Evolutionary conservation across 805 yeast species (phyloP).

Genomic region (Danielia oregonensis): DNA sequence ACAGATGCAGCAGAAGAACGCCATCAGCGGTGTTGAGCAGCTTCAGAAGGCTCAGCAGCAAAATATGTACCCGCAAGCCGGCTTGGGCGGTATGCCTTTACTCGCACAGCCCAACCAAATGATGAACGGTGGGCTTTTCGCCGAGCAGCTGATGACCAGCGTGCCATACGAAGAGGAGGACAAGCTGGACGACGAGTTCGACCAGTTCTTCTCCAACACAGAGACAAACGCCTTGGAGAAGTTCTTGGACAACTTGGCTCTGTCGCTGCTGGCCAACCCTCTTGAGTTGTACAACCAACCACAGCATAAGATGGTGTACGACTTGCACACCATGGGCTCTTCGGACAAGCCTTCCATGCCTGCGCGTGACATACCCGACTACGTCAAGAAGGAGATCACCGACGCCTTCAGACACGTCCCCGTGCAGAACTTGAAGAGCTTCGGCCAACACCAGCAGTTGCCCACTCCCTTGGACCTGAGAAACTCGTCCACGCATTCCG

Average conservation of each 20-base stretch:
- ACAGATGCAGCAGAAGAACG: constrained; percentile 36
- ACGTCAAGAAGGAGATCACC: constrained; percentile 25
- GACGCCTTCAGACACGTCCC: constrained; percentile 32
- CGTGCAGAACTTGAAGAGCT: constrained; percentile 12
- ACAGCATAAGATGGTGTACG: constrained; percentile 15
- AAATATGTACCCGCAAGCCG: constrained; percentile 12
- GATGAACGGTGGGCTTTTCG: background rate
- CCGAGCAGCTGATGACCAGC: background rate
- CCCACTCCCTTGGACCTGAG: constrained; percentile 35
- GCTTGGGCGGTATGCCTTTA: background rate
- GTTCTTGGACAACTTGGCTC: constrained; percentile 39
- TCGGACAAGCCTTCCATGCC: constrained; percentile 1
- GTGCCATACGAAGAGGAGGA: constrained; percentile 3
- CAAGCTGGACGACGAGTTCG: constrained; percentile 10
- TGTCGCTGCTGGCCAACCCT: constrained; percentile 25
- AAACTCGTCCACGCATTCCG: constrained; percentile 9
- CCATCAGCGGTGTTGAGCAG: constrained; percentile 31
- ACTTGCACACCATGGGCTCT: constrained; percentile 28
- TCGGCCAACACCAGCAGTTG: constrained; percentile 16
- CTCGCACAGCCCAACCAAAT: constrained; percentile 1
- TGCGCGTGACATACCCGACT: constrained; percentile 9
- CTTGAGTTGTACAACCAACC: constrained; percentile 25
- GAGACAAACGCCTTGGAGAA: constrained; percentile 27
- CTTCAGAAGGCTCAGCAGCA: constrained; percentile 36
- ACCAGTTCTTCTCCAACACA: constrained; percentile 17